Evolutionary conservation across 768 basidiomycete species (phyloP), one percentile per base, ranked within the genome.

Genomic region (Nevesoporus exiguus): DNA sequence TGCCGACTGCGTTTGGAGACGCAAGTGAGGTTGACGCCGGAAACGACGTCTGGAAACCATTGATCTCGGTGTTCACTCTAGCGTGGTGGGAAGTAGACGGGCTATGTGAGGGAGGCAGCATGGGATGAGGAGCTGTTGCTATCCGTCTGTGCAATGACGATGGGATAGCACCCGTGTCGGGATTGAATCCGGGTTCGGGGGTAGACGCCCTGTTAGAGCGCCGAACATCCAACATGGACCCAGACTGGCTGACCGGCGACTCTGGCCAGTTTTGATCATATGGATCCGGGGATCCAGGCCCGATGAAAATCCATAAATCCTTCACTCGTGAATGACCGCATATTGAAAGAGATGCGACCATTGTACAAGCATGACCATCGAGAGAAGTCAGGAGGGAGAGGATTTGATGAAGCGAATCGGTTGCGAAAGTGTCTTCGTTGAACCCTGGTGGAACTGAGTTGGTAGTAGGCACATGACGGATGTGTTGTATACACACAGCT

Each of bases 241-340:
- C 68, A 13, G 65, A 67, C 29, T 70, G 73, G 42, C 71, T 78
- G 46, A 62, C 47, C 9, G 69, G 69, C 8, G 69, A 71, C 21
- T 72, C 69, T 46, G 71, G 71, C 61, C 66, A 72, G 50, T 60
- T 61, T 49, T 60, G 70, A 52, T 71, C 70, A 37, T 60, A 64
- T 24, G 52, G 39, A 19, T 71, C 70, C 13, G 57, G 34, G 46
- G 71, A 67, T 22, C 74, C 71, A 36, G 82, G 79, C 21, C 85
- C 85, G 0, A 81, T 81, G 66, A 90, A 90, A 40, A 90, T 74
- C 88, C 88, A 90, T 2, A 90, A 66, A 65, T 90, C 88, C 65
- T 88, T 89, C 44, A 83, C 79, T 56, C 86, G 76, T 21, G 89
- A 88, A 33, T 81, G 86, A 60, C 75, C 79, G n/a, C 81, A 81